Conservation (phyloP, 192 early-diverging fungal species). For the Entomortierella chlamydospora region DNA sequence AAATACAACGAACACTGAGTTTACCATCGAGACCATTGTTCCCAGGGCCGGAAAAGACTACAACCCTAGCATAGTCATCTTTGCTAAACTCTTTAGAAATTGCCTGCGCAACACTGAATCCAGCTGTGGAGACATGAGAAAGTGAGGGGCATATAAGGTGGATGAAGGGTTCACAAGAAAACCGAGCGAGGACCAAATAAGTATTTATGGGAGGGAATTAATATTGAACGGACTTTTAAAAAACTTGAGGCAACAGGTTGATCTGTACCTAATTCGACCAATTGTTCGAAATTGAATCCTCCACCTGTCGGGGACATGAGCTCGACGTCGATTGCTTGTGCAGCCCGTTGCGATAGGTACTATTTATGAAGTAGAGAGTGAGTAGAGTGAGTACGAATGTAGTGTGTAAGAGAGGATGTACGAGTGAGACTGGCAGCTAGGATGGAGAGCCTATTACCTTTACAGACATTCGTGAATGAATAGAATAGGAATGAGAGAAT, state of each 20-base stretch:
- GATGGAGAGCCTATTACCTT: constrained; percentile 4
- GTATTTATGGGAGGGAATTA: neutral
- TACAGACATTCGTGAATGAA: constrained; percentile 7
- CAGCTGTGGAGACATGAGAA: constrained; percentile 67
- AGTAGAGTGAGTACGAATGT: neutral
- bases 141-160: neutral
- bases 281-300: constrained; percentile 93
- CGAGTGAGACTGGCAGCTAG: neutral
- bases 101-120: constrained; percentile 90
- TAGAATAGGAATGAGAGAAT: too few relatives aligned
- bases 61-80: constrained; percentile 61
- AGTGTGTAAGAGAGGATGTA: neutral
- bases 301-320: constrained; percentile 82
- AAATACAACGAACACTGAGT: too few relatives aligned
- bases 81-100: constrained; percentile 76
- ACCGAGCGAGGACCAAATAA: neutral
- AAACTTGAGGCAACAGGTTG: neutral
- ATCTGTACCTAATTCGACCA: constrained; percentile 70
- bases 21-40: constrained; percentile 98
- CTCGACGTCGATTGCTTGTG: constrained; percentile 83
- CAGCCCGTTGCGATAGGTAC: constrained; percentile 71
- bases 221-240: neutral
- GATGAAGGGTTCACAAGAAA: neutral
- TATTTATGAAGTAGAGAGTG: constrained; percentile 6
- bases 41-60: constrained; percentile 85